Evolutionary conservation across 176 grass and related monocot species (phyloP), one percentile per base, ranked within the genome.

Genomic region (Carex parvula): DNA sequence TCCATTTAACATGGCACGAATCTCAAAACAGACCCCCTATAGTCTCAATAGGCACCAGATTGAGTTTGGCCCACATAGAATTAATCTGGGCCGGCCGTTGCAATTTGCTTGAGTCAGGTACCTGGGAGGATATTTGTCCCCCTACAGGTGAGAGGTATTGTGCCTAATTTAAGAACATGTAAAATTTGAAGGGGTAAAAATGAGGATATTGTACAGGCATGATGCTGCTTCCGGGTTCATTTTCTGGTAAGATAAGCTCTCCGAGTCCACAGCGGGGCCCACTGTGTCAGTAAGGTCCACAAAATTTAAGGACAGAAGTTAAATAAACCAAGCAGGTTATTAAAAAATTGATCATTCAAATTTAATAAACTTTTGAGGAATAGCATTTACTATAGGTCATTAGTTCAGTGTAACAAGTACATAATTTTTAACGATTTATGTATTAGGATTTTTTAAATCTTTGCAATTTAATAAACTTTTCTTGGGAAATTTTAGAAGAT

Each of bases 191-290:
- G 1, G 73, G 0, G 22, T 24, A 24, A 24, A 24, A 24, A 24
- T 24, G 22, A 24, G 4, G 64, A 35, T 50, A 64, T 42, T 84
- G 82, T 94, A 99, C 96, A 84, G 96, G 96, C 96, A 99, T 99
- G 87, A 99, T 99, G 85, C 96, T 99, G 87, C 96, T 99, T 48
- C 96, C 96, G 46, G 96, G 96, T 79, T 99, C 96, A 92, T 99
- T 99, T 92, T 99, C 96, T 35, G 96, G 96, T 42, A 99, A 78
- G 71, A 99, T 94, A 77, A 99, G 90, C 81, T 99, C 96, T 81
- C 96, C 96, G 83, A 99, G 93, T 84, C 96, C 96, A 81, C 93
- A 99, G 8, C 96, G 96, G 39, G 96, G 96, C 29, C 96, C 96
- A 85, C 96, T 99, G 84, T 77, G 32, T 81, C 58, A 66, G 54